Conservation (phyloP, 768 basidiomycete species). For the Serpula lacrymans region DNA sequence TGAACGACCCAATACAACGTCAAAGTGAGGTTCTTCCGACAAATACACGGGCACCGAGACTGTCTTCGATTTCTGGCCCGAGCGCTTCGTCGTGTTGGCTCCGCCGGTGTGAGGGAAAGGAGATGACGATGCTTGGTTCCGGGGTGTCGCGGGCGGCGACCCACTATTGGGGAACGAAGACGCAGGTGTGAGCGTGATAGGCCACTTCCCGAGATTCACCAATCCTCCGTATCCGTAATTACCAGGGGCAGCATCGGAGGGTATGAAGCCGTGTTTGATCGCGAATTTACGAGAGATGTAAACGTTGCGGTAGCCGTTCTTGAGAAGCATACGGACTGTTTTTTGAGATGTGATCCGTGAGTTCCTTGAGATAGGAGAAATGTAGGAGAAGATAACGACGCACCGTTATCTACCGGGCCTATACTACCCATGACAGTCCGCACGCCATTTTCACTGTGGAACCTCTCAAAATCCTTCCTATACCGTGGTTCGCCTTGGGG, state of each 20-base stretch:
- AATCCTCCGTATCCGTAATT: constrained; percentile 92
- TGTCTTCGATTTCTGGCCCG: constrained; percentile 31
- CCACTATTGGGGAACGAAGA: constrained; percentile 2
- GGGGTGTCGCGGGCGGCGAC: neutral
- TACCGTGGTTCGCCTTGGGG: constrained; percentile 48
- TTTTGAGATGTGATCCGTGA: neutral
- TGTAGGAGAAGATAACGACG: constrained; percentile 16
- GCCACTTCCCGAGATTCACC: constrained; percentile 82
- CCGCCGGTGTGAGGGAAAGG: constrained; percentile 3
- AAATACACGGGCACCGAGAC: constrained; percentile 70
- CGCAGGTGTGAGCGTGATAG: constrained; percentile 61
- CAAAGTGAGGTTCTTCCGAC: constrained; percentile 93
- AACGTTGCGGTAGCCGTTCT: constrained; percentile 87
- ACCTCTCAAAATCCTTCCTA: constrained; percentile 78
- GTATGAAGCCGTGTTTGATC: constrained; percentile 81
- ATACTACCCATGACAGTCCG: constrained; percentile 89
- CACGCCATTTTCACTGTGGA: constrained; percentile 90
- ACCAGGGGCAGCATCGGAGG: constrained; percentile 82
- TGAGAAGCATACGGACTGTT: constrained; percentile 89
- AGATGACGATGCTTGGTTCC: neutral
- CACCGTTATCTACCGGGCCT: constrained; percentile 86
- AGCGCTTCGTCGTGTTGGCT: neutral
- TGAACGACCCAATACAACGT: constrained; percentile 86
- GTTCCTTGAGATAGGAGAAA: constrained; percentile 1
- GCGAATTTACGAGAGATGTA: constrained; percentile 97